Evolutionary conservation across 139 green algal species (phyloP), one percentile per base, ranked within the genome.

Genomic region (Astrephomene gubernaculifera): DNA sequence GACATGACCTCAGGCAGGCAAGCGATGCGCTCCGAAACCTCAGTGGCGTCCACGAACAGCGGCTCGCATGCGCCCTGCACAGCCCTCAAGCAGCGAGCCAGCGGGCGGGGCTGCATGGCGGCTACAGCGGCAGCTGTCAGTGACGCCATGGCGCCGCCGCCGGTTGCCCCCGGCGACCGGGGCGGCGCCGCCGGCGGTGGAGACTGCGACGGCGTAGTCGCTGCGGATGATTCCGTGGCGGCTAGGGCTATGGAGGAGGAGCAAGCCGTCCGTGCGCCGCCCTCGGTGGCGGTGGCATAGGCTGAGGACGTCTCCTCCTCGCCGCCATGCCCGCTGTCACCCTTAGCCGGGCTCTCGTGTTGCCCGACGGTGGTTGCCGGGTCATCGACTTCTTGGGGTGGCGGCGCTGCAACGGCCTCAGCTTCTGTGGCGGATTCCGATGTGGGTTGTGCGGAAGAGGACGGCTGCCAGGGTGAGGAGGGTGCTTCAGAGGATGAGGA

Each of bases 41-140:
- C 79, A 24, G 65, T 65, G 65, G 79, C 43, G 45, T 76, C 79
- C 38, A 61, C 63, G 2, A 78, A 78, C 45, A 86, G 79, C 65
- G 79, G 79, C 41, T 86, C 79, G 69, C 79, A 86, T 17, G 79
- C 64, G 65, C 65, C 67, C 65, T 86, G 79, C 44, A 86, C 79
- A 45, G 36, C 45, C 33, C 35, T 22, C 35, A 86, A 65, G 45
- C 65, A 79, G 45, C 79, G 79, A 4, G 79, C 65, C 79, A 86
- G 65, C 35, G 79, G 79, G 45, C 65, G 65, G 45, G 79, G 65
- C 65, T 69, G 45, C 79, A 78, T 78, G 17, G 65, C 65, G 2
- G 64, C 79, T 24, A 78, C 43, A 31, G 79, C 79, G 27, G 79
- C 79, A 4, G 79, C 79, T 5, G 65, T 65, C 45, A 78, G 45